A percentile compares a stretch with the other conserved stretches of the same genome.
phyloP scores from a whole-genome alignment of 1,284 basidiomycete genomes.

The Kalmanozyma brasiliensis region DNA sequence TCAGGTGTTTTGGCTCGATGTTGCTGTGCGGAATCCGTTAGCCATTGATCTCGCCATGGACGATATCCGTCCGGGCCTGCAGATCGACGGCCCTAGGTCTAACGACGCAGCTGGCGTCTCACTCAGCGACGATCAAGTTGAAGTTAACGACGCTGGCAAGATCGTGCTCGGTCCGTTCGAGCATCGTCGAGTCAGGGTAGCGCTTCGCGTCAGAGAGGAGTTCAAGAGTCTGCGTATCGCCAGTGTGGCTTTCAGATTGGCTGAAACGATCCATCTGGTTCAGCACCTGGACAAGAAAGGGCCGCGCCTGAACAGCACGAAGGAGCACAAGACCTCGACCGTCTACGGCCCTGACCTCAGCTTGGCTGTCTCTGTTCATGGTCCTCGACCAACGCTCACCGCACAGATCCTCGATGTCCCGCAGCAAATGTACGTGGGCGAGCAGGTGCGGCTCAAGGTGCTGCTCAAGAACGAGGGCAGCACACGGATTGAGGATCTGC shows the following conservation, averaged over 20 bases:
- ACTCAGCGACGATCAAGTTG: slow-evolving; percentile 21
- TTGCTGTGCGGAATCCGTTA: slow-evolving; percentile 70
- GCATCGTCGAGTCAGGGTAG: slow-evolving; percentile 9
- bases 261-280: slow-evolving; percentile 68
- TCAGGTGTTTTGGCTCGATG: slow-evolving; percentile 68
- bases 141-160: slow-evolving; percentile 56
- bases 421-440: slow-evolving; percentile 14
- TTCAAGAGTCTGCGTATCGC: slow-evolving; percentile 53
- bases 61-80: slow-evolving; percentile 15
- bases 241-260: slow-evolving; percentile 69
- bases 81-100: background rate
- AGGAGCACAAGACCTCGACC: slow-evolving; percentile 67
- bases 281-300: slow-evolving; percentile 69
- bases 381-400: slow-evolving; percentile 21
- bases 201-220: slow-evolving; percentile 17
- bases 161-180: slow-evolving; percentile 15
- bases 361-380: slow-evolving; percentile 67
- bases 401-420: slow-evolving; percentile 21
- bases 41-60: slow-evolving; percentile 37
- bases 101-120: background rate
- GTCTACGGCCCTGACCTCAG: slow-evolving; percentile 69
- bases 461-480: slow-evolving; percentile 28
- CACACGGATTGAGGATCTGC: slow-evolving; percentile 17
- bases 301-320: slow-evolving; percentile 69
- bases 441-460: slow-evolving; percentile 19